phyloP scores from a whole-genome alignment of 805 yeast genomes.

The Cyberlindnera amylophila region DNA sequence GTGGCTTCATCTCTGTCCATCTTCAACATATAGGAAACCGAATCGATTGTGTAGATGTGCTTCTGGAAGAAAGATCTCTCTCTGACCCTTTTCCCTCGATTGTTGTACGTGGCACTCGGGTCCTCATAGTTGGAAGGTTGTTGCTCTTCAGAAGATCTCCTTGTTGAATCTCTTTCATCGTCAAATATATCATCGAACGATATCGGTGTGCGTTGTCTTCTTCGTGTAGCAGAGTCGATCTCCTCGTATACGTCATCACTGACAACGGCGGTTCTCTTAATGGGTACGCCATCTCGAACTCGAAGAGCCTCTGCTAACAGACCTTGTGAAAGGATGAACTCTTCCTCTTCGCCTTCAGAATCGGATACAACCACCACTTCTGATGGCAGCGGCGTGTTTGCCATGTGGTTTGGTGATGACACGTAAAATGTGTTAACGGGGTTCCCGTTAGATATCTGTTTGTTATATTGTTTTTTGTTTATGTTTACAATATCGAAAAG shows the following conservation, averaged over 20 bases:
- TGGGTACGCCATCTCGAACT: not conserved
- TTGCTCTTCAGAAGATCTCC: too few species aligned
- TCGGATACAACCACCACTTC: constrained; percentile 5
- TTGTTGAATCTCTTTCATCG: constrained; percentile 2
- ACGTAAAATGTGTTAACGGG: too few species aligned
- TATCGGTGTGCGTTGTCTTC: constrained; percentile 1
- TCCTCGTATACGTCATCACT: not conserved
- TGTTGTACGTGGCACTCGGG: constrained; percentile 2
- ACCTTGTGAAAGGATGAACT: constrained; percentile 7
- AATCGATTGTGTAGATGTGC: constrained; percentile 27
- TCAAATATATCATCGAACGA: constrained; percentile 7
- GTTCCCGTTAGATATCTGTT: too few species aligned
- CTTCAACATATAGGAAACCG: constrained; percentile 19
- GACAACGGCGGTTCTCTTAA: not conserved
- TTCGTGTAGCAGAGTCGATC: not conserved
- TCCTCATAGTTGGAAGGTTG: too few species aligned
- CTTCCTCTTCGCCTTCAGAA: constrained; percentile 13
- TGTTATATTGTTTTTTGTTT: too few species aligned
- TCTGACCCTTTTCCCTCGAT: constrained; percentile 16
- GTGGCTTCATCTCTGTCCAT: constrained; percentile 21
- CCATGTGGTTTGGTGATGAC: too few species aligned
- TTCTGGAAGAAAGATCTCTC: constrained; percentile 23
- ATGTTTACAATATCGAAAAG: too few species aligned
- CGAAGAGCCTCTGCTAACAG: constrained; percentile 1
- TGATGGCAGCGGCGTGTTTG: too few species aligned